Evolutionary conservation across 2,329 filamentous ascomycete species (phyloP).

Genomic region (Clarireedia sp.): DNA sequence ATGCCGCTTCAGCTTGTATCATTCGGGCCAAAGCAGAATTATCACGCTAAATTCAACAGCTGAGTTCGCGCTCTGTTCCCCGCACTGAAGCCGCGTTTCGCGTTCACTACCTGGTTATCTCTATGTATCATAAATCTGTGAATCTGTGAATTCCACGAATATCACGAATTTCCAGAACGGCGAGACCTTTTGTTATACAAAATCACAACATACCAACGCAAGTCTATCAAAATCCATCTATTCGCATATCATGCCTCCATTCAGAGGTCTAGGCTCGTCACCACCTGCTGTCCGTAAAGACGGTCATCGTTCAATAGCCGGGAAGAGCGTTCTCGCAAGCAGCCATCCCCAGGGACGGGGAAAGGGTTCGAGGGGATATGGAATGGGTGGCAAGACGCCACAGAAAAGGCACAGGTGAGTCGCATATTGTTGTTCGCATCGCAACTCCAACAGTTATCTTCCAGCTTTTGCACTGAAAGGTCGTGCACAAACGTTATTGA

Average conservation of each 20-base stretch:
- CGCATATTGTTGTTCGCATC: neutral
- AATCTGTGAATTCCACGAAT: no score
- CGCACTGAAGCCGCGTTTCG: no score
- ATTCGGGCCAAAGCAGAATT: no score
- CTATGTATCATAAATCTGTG: no score
- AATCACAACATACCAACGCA: no score
- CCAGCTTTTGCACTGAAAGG: neutral
- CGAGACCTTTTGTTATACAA: neutral
- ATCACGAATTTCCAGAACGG: no score
- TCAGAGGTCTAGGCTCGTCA: neutral
- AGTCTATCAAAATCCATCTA: no score
- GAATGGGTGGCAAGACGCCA: slow-evolving; percentile 5
- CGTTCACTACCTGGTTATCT: no score
- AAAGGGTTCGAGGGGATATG: slow-evolving; percentile 10
- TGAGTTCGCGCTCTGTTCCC: no score
- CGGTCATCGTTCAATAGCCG: neutral
- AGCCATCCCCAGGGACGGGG: slow-evolving; percentile 10
- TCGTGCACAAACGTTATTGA: neutral
- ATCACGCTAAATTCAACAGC: no score
- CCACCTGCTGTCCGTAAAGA: neutral
- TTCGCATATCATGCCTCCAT: neutral
- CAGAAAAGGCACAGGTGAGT: slow-evolving; percentile 11
- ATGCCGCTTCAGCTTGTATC: no score
- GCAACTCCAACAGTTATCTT: neutral
- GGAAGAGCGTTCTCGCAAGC: neutral